phyloP scores from a whole-genome alignment of 306 rosid species.

The Malus sieversii region DNA sequence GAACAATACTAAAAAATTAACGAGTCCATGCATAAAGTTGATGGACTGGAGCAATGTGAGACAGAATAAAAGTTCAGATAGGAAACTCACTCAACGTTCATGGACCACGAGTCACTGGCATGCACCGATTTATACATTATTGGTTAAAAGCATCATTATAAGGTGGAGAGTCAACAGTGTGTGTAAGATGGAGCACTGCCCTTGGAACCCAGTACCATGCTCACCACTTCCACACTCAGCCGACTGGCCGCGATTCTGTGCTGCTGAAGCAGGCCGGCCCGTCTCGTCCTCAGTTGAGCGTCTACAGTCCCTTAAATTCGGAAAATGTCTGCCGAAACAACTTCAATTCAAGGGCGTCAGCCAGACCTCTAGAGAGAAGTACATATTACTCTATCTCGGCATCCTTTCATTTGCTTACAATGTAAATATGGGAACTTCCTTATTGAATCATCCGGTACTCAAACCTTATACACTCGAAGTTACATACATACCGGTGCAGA shows the following conservation, averaged over 20 bases:
- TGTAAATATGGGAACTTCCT: background rate
- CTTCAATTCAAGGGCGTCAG: background rate
- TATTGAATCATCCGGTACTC: background rate
- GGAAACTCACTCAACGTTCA: too few species aligned
- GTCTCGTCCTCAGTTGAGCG: background rate
- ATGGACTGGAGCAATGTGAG: too few species aligned
- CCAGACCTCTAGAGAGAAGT: background rate
- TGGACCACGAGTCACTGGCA: too few species aligned
- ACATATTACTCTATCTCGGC: background rate
- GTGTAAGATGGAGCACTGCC: background rate
- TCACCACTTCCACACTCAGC: background rate
- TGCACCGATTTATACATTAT: too few species aligned
- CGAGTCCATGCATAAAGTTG: too few species aligned
- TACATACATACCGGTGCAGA: background rate
- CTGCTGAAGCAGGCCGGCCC: background rate
- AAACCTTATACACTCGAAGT: constrained; percentile 10
- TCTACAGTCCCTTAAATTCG: background rate
- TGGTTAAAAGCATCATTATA: too few species aligned
- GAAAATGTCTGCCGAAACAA: background rate
- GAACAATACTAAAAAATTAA: too few species aligned
- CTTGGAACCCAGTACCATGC: background rate
- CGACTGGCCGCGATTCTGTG: background rate
- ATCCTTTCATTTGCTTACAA: background rate
- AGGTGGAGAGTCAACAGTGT: background rate
- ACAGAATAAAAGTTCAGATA: too few species aligned